Percentiles rank a stretch among this genome's conserved stretches.
Conservation (phyloP, 306 rosid species). For the Cicer chorassanicum region DNA sequence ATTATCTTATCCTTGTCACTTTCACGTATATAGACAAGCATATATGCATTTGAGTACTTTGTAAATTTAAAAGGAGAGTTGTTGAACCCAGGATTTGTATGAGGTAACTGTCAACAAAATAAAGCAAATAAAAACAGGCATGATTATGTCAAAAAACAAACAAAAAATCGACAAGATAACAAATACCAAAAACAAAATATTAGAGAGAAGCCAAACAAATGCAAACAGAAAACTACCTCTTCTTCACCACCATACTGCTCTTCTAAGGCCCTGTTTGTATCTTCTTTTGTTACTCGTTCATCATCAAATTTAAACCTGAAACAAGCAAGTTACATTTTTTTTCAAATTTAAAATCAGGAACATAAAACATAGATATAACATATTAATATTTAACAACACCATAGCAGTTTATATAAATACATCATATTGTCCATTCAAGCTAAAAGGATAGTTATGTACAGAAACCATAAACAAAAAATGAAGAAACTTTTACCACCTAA, state of each 20-base stretch:
- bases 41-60: constrained; percentile 88
- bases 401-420: neutral
- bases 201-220: constrained; percentile 13
- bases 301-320: constrained; percentile 90
- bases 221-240: constrained; percentile 58
- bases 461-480: constrained; percentile 10
- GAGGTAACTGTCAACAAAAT: constrained; percentile 67
- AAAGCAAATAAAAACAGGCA: constrained; percentile 15
- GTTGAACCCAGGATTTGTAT: constrained; percentile 87
- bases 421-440: neutral
- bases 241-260: constrained; percentile 98
- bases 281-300: constrained; percentile 93
- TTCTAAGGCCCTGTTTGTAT: constrained; percentile 81
- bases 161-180: neutral
- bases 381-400: neutral
- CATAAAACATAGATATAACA: constrained; percentile 6
- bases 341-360: constrained; percentile 21
- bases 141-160: neutral
- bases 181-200: constrained; percentile 18
- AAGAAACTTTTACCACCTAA: constrained; percentile 24
- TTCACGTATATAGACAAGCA: constrained; percentile 95
- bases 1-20: constrained; percentile 88
- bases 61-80: constrained; percentile 88
- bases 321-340: constrained; percentile 14
- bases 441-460: neutral